These are phyloP conservation scores for Aureobasidium sp. DNA, from an alignment of 2,329 filamentous ascomycete species.

Conservation along the genomic window DNA sequence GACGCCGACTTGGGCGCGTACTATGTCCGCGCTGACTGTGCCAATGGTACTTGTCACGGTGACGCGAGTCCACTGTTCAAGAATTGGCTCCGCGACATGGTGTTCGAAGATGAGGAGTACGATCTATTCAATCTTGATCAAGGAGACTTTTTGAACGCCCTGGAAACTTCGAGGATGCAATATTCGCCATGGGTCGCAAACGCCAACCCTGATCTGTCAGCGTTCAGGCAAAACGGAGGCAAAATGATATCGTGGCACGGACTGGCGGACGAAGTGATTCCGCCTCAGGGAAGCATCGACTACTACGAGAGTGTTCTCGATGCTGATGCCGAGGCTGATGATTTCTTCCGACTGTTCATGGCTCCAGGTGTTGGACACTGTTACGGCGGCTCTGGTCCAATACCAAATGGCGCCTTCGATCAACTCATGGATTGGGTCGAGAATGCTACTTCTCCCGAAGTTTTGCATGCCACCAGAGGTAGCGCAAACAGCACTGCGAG, in stretches of 20 bases:
- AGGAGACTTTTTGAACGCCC: slow-evolving; percentile 29
- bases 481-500: slow-evolving; percentile 3
- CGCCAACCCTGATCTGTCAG: slow-evolving; percentile 40
- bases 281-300: slow-evolving; percentile 37
- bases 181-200: slow-evolving; percentile 43
- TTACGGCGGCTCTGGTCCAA: slow-evolving; percentile 32
- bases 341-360: slow-evolving; percentile 44
- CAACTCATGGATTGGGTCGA: slow-evolving; percentile 36
- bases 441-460: slow-evolving; percentile 31
- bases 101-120: slow-evolving; percentile 36
- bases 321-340: slow-evolving; percentile 29
- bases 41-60: slow-evolving; percentile 29
- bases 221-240: slow-evolving; percentile 40
- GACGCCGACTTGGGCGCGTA: slow-evolving; percentile 31
- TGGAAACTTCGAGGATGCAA: slow-evolving; percentile 30
- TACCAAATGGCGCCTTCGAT: slow-evolving; percentile 28
- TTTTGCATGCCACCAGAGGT: slow-evolving; percentile 23
- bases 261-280: slow-evolving; percentile 43
- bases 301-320: slow-evolving; percentile 42
- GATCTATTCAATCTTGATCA: slow-evolving; percentile 36
- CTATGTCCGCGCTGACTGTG: too few relatives aligned
- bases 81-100: slow-evolving; percentile 40
- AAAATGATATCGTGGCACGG: slow-evolving; percentile 54
- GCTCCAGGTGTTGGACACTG: slow-evolving; percentile 45
- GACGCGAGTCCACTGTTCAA: slow-evolving; percentile 29